Evolutionary conservation across 108 stramenopile genomes (phyloP).

Genomic region (Cyclotella choctawhatcheeana): DNA sequence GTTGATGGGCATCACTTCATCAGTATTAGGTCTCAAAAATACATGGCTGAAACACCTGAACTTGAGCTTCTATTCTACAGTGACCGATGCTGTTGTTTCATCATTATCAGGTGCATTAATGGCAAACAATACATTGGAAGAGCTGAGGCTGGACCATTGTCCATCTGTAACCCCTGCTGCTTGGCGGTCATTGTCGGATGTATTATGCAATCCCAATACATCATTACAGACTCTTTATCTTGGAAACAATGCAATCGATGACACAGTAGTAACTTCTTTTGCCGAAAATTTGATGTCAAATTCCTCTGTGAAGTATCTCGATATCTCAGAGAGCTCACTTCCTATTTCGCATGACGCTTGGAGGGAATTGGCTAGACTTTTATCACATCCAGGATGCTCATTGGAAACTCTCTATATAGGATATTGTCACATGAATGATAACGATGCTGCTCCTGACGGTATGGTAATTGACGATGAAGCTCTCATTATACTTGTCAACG

Average conservation of each 20-base stretch:
- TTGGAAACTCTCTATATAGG: background rate
- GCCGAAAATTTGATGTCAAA: background rate
- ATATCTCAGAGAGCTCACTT: background rate
- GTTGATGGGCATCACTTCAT: background rate
- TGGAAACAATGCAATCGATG: background rate
- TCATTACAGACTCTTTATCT: background rate
- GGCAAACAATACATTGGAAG: background rate
- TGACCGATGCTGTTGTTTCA: background rate
- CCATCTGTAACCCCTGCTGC: background rate
- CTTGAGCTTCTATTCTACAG: background rate
- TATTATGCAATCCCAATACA: background rate
- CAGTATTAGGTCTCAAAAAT: background rate
- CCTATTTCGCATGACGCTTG: background rate
- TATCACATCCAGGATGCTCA: background rate
- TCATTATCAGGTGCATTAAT: background rate
- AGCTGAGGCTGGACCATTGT: background rate
- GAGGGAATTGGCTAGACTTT: background rate
- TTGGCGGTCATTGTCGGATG: background rate
- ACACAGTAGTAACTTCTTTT: background rate
- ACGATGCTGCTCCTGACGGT: too few relatives aligned
- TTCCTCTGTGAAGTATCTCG: background rate
- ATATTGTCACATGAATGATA: background rate
- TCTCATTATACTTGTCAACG: background rate
- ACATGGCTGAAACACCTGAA: background rate
- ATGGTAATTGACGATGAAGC: background rate